Percentiles rank a stretch among this genome's conserved stretches.
Conservation (phyloP, 2,329 filamentous ascomycete genomes). For the Stachybotrys elegans region DNA sequence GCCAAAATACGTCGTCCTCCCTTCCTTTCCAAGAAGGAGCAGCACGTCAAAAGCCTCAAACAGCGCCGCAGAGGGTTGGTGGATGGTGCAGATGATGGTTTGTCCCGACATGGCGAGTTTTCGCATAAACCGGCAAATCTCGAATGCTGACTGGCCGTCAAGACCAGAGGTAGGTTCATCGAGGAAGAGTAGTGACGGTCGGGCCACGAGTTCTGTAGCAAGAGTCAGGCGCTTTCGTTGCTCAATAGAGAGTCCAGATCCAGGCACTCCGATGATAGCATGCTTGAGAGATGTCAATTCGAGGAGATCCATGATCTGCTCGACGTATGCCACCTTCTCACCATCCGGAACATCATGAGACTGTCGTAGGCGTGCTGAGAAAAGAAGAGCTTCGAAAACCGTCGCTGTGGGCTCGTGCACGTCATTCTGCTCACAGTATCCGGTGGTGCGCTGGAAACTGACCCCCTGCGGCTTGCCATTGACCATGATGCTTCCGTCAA, state of each 20-base stretch:
- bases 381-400: constrained; percentile 62
- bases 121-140: constrained; percentile 35
- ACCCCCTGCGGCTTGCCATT: constrained; percentile 54
- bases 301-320: constrained; percentile 60
- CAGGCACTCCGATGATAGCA: constrained; percentile 51
- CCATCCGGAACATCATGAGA: constrained; percentile 44
- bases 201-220: constrained; percentile 66
- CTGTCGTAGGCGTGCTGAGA: constrained; percentile 62
- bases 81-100: constrained; percentile 60
- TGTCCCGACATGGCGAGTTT: constrained; percentile 55
- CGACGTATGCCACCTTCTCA: constrained; percentile 63
- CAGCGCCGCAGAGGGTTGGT: constrained; percentile 46
- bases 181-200: constrained; percentile 61
- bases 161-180: constrained; percentile 58
- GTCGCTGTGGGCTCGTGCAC: constrained; percentile 61
- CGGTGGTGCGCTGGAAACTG: constrained; percentile 62
- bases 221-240: constrained; percentile 63
- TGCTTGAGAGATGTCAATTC: constrained; percentile 61
- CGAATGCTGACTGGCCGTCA: constrained; percentile 29
- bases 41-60: constrained; percentile 16
- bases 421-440: constrained; percentile 67
- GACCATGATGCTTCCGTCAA: constrained; percentile 39
- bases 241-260: constrained; percentile 43
- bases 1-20: constrained; percentile 15
- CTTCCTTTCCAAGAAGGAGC: constrained; percentile 15